Percentiles rank a stretch among this genome's conserved stretches.
phyloP scores from a whole-genome alignment of 2,329 filamentous ascomycete genomes.

The Exophiala dermatitidis region DNA sequence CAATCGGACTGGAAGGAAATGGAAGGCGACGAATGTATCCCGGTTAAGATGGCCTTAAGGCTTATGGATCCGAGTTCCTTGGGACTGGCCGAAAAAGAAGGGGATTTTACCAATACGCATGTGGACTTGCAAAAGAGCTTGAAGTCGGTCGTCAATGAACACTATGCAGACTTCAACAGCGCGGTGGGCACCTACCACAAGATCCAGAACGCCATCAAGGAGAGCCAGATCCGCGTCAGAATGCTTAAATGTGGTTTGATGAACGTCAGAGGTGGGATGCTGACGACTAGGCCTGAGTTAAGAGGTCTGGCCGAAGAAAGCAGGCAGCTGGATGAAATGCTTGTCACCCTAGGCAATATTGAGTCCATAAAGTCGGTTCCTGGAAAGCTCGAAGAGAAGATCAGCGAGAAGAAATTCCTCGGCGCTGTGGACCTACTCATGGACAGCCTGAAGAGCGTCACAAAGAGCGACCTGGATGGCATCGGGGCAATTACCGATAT shows the following conservation, averaged over 20 bases:
- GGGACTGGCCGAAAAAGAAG: slow-evolving; percentile 80
- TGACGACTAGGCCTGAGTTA: slow-evolving; percentile 80
- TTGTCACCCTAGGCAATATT: slow-evolving; percentile 74
- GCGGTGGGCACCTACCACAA: slow-evolving; percentile 99
- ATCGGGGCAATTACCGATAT: slow-evolving; percentile 85
- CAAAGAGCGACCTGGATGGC: slow-evolving; percentile 80
- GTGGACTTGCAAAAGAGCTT: slow-evolving; percentile 84
- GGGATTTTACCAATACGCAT: slow-evolving; percentile 75
- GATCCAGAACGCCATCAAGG: slow-evolving; percentile 87
- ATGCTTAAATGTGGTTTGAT: slow-evolving; percentile 74
- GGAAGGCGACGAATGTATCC: slow-evolving; percentile 79
- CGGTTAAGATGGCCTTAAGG: slow-evolving; percentile 89
- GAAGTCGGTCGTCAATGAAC: slow-evolving; percentile 93
- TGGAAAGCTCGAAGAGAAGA: slow-evolving; percentile 84
- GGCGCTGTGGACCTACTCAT: slow-evolving; percentile 88
- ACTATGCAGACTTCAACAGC: slow-evolving; percentile 98
- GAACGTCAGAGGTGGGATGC: slow-evolving; percentile 71
- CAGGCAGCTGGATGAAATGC: slow-evolving; percentile 80
- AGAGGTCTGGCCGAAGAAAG: slow-evolving; percentile 82
- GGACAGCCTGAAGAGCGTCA: slow-evolving; percentile 72
- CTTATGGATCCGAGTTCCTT: slow-evolving; percentile 90
- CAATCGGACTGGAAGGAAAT: slow-evolving; percentile 87
- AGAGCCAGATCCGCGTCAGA: slow-evolving; percentile 78
- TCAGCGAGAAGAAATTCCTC: slow-evolving; percentile 92
- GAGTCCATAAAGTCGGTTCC: slow-evolving; percentile 85